Conservation (phyloP, 805 yeast species). For the Saccharomycopsis sp. region DNA sequence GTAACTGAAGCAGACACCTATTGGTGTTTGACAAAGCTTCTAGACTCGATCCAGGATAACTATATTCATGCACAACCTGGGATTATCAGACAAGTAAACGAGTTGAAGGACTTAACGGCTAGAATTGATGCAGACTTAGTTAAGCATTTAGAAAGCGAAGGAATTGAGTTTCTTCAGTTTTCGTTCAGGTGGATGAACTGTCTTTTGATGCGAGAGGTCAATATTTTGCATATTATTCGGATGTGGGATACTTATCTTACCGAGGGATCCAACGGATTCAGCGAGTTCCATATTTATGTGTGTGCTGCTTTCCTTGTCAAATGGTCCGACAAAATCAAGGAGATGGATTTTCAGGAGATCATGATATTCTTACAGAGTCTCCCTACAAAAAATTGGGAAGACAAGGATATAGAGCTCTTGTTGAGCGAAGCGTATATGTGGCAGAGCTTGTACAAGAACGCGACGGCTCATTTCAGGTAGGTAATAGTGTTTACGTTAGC, state of each 20-base stretch:
- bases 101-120: slow-evolving; percentile 66
- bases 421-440: slow-evolving; percentile 94
- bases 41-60: slow-evolving; percentile 94
- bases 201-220: slow-evolving; percentile 86
- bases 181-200: slow-evolving; percentile 99
- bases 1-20: slow-evolving; percentile 91
- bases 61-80: slow-evolving; percentile 99
- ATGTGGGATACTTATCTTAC: slow-evolving; percentile 97
- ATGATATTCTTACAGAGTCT: slow-evolving; percentile 86
- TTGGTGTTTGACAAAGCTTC: slow-evolving; percentile 88
- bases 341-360: slow-evolving; percentile 91
- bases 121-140: slow-evolving; percentile 73
- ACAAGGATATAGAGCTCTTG: slow-evolving; percentile 83
- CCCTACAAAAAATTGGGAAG: slow-evolving; percentile 82
- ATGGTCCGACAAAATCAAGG: slow-evolving; percentile 71
- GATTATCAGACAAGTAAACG: slow-evolving; percentile 82
- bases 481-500: background rate
- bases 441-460: slow-evolving; percentile 89
- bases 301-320: slow-evolving; percentile 94
- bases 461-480: slow-evolving; percentile 70
- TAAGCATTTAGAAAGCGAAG: slow-evolving; percentile 69
- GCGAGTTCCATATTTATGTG: slow-evolving; percentile 90
- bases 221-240: slow-evolving; percentile 68
- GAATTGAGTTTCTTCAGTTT: slow-evolving; percentile 91
- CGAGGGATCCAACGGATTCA: slow-evolving; percentile 67